Evolutionary conservation across 345 rosid genomes (phyloP).

Genomic region (Lepidium africanum): DNA sequence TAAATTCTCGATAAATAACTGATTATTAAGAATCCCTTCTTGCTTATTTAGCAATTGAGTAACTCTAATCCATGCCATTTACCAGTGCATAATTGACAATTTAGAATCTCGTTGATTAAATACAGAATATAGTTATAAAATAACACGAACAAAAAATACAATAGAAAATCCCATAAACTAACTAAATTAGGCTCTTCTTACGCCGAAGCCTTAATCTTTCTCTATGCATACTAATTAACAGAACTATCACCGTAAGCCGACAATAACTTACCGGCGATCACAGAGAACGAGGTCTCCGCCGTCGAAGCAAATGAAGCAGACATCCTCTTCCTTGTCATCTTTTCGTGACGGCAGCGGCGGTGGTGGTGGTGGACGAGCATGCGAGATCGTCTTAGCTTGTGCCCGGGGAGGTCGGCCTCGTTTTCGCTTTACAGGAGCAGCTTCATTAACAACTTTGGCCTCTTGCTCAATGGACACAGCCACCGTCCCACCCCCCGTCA

Average conservation of each 20-base stretch:
- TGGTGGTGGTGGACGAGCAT: conserved; percentile 6
- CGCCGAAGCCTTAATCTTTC: not conserved
- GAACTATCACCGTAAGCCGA: not conserved
- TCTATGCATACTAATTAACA: not conserved
- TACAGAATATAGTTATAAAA: not conserved
- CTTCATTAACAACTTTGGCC: conserved; percentile 14
- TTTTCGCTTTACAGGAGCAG: conserved; percentile 41
- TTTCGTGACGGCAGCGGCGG: conserved; percentile 21
- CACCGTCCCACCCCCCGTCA: too few relatives aligned
- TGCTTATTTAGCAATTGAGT: conserved; percentile 1
- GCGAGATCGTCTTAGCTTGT: conserved; percentile 14
- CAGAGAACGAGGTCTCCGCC: conserved; percentile 97
- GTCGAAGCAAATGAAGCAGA: conserved; percentile 96
- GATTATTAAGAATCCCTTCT: not conserved
- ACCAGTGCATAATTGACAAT: not conserved
- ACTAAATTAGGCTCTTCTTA: not conserved
- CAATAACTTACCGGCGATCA: conserved; percentile 75
- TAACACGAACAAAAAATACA: not conserved
- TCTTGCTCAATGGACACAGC: conserved; percentile 15
- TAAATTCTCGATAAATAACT: not conserved
- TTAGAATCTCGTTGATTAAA: not conserved
- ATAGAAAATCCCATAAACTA: not conserved
- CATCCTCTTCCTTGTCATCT: conserved; percentile 80
- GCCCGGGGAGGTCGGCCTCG: conserved; percentile 72
- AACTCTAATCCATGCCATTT: conserved; percentile 9